Conservation (phyloP, 805 yeast genomes). For the Sungouiella thailandica region DNA sequence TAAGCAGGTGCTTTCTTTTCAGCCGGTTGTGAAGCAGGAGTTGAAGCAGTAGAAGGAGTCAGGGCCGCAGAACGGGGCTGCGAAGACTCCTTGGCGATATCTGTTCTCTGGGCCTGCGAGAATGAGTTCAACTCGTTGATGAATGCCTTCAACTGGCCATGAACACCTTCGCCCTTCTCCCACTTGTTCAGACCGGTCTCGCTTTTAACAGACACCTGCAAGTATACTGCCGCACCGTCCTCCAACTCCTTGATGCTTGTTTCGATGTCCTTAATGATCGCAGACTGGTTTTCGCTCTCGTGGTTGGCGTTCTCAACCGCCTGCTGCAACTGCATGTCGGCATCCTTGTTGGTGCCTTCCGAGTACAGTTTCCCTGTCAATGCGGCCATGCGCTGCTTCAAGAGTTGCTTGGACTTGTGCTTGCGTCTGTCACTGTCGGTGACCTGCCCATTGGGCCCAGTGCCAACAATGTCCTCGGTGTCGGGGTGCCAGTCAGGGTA, state of each 20-base stretch:
- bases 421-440: conserved; percentile 80
- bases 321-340: conserved; percentile 49
- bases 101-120: neutral
- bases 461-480: conserved; percentile 50
- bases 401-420: conserved; percentile 71
- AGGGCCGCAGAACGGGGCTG: conserved; percentile 6
- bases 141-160: conserved; percentile 55
- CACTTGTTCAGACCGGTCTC: conserved; percentile 61
- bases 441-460: conserved; percentile 82
- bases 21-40: conserved; percentile 13
- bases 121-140: conserved; percentile 46
- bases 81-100: neutral
- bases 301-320: conserved; percentile 47
- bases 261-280: conserved; percentile 67
- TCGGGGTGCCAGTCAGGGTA: conserved; percentile 59
- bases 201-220: conserved; percentile 38
- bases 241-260: conserved; percentile 62
- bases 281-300: conserved; percentile 53
- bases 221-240: conserved; percentile 39
- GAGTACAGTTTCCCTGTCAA: conserved; percentile 70
- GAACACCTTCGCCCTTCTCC: conserved; percentile 78
- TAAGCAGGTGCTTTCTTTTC: conserved; percentile 22
- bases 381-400: conserved; percentile 87
- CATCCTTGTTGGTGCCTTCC: conserved; percentile 44
- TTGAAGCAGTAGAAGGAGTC: conserved; percentile 3